A percentile compares a stretch with the other conserved stretches of the same genome.
Evolutionary conservation across 1,139 yeast genomes (phyloP).

Genomic region (Meyerozyma elateridarum): DNA sequence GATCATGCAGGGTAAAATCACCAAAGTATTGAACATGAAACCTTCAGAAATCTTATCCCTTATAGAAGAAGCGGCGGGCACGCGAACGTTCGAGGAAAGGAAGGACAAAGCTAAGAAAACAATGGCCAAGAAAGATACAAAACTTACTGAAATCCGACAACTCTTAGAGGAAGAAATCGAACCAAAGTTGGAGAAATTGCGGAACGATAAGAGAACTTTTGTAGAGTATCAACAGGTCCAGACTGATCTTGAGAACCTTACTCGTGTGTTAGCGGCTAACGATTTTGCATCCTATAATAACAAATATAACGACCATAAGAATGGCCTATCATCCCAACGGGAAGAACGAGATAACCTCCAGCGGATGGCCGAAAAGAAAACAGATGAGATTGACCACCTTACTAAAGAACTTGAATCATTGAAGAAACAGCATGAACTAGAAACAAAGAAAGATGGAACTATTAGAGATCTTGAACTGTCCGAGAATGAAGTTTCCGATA

Average conservation of each 20-base stretch:
- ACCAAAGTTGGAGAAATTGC: slow-evolving; percentile 79
- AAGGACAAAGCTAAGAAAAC: slow-evolving; percentile 89
- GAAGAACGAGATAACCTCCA: slow-evolving; percentile 31
- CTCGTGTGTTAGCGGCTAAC: slow-evolving; percentile 73
- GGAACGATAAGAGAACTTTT: slow-evolving; percentile 76
- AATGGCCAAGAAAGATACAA: slow-evolving; percentile 85
- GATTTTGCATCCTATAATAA: slow-evolving; percentile 51
- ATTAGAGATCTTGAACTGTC: slow-evolving; percentile 55
- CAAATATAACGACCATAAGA: slow-evolving; percentile 38
- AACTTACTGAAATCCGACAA: slow-evolving; percentile 70
- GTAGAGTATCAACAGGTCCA: slow-evolving; percentile 84
- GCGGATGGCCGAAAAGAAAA: slow-evolving; percentile 38
- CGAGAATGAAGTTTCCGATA: slow-evolving; percentile 60
- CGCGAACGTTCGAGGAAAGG: slow-evolving; percentile 90
- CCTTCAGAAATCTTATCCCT: slow-evolving; percentile 84
- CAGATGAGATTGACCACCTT: slow-evolving; percentile 54
- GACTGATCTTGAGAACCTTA: slow-evolving; percentile 70
- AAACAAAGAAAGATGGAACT: slow-evolving; percentile 57
- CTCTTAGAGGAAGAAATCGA: slow-evolving; percentile 83
- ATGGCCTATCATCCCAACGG: slow-evolving; percentile 32
- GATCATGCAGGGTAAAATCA: slow-evolving; percentile 98
- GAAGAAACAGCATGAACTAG: slow-evolving; percentile 52
- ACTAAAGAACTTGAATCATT: slow-evolving; percentile 58
- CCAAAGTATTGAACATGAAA: slow-evolving; percentile 95
- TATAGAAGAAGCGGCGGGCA: slow-evolving; percentile 98